Conservation (phyloP, 306 rosid genomes). For the Lotus japonicus region DNA sequence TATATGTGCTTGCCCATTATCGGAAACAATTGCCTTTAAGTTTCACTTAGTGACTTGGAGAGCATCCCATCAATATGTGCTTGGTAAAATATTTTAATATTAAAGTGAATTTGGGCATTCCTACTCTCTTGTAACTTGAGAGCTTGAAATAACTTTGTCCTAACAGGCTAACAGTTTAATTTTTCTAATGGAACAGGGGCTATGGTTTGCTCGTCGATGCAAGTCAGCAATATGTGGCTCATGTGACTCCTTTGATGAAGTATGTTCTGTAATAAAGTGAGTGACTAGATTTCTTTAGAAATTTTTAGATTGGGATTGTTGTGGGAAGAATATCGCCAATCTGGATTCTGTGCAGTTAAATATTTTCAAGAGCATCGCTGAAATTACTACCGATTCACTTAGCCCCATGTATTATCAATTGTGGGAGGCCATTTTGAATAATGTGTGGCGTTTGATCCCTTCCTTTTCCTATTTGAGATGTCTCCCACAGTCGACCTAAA, state of each 20-base stretch:
- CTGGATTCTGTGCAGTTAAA: conserved; percentile 4
- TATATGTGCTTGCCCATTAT: neutral
- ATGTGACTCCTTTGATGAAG: conserved; percentile 6
- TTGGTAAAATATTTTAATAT: neutral
- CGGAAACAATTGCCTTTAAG: neutral
- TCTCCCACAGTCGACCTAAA: too few relatives aligned
- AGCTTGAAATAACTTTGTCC: neutral
- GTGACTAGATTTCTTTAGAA: neutral
- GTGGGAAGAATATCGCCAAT: neutral
- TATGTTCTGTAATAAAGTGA: conserved; percentile 21
- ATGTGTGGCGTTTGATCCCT: neutral
- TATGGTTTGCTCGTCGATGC: conserved; percentile 17
- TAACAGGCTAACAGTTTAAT: conserved; percentile 14
- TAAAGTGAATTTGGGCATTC: neutral
- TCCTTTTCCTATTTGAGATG: too few relatives aligned
- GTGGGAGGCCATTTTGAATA: neutral
- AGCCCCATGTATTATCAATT: too few relatives aligned
- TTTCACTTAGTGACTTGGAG: neutral
- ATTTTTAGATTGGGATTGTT: neutral
- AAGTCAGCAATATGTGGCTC: conserved; percentile 5
- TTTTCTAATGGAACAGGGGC: conserved; percentile 20
- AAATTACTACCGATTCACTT: neutral
- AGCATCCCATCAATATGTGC: neutral
- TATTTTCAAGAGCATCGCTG: neutral
- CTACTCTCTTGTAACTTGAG: neutral